Evolutionary conservation across 2,329 filamentous ascomycete genomes (phyloP).

Genomic region (Ascochyta rabiei): DNA sequence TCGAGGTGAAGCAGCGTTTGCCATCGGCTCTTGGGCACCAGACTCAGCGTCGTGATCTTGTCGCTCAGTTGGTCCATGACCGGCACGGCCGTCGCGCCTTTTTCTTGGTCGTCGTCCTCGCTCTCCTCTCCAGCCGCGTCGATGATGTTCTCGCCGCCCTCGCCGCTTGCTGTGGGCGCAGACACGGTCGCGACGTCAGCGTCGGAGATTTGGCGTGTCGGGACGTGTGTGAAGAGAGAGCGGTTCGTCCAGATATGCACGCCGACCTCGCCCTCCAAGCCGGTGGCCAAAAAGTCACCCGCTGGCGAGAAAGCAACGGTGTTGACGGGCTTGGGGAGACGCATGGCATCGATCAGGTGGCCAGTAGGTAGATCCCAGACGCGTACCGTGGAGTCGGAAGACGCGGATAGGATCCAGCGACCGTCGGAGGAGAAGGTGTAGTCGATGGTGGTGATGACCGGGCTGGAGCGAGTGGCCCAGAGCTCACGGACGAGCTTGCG

Average conservation of each 20-base stretch:
- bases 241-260: conserved; percentile 98
- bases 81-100: conserved; percentile 54
- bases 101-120: conserved; percentile 52
- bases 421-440: conserved; percentile 84
- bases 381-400: conserved; percentile 77
- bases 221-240: conserved; percentile 85
- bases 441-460: conserved; percentile 47
- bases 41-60: conserved; percentile 84
- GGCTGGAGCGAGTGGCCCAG: conserved; percentile 63
- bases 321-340: conserved; percentile 77
- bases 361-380: conserved; percentile 97
- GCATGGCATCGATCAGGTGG: conserved; percentile 91
- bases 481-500: conserved; percentile 91
- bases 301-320: conserved; percentile 86
- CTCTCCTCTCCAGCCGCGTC: conserved; percentile 73
- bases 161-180: conserved; percentile 79
- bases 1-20: conserved; percentile 93
- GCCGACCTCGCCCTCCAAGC: conserved; percentile 79
- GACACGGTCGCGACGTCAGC: conserved; percentile 69
- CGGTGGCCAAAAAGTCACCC: conserved; percentile 92
- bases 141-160: conserved; percentile 76
- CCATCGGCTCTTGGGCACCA: conserved; percentile 91
- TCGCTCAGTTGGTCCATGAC: conserved; percentile 76
- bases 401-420: conserved; percentile 89
- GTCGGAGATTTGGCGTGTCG: conserved; percentile 83